Evolutionary conservation across 2,329 filamentous ascomycete species (phyloP).

Genomic region (Pezizomycotina sp.): DNA sequence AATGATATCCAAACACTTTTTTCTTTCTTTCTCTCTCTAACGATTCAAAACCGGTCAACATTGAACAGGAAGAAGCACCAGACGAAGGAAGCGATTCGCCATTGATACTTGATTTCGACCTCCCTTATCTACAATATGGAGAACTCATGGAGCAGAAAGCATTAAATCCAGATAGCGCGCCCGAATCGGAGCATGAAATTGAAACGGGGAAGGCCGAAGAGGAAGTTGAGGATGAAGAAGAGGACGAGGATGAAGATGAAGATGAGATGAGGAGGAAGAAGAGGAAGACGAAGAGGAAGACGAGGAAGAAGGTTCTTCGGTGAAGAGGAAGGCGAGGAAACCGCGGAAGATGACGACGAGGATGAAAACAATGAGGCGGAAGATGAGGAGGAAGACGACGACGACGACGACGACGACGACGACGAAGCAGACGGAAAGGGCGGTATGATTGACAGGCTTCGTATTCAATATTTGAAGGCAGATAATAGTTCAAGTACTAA

Average conservation of each 20-base stretch:
- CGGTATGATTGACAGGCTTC: too few species aligned
- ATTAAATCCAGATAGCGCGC: slow-evolving; percentile 34
- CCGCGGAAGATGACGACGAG: slow-evolving; percentile 1
- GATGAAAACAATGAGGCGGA: slow-evolving; percentile 13
- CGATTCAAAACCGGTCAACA: neutral
- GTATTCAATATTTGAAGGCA: too few species aligned
- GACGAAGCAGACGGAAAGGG: too few species aligned
- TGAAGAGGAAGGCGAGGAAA: slow-evolving; percentile 25
- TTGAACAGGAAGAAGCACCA: slow-evolving; percentile 17
- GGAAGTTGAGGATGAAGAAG: slow-evolving; percentile 27
- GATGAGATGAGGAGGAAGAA: slow-evolving; percentile 29
- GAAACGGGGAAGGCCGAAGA: slow-evolving; percentile 25
- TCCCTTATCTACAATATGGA: slow-evolving; percentile 20
- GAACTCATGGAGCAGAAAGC: slow-evolving; percentile 8
- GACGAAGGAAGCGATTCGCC: slow-evolving; percentile 20
- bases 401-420: slow-evolving; percentile 10
- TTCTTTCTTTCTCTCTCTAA: slow-evolving; percentile 1
- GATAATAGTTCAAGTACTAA: too few species aligned
- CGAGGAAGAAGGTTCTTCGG: slow-evolving; percentile 30
- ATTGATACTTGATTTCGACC: slow-evolving; percentile 13
- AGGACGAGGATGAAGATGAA: slow-evolving; percentile 29
- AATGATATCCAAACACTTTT: neutral
- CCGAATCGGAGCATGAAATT: slow-evolving; percentile 35
- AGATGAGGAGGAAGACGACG: slow-evolving; percentile 11
- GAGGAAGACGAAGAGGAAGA: slow-evolving; percentile 29